Evolutionary conservation across 495 filamentous ascomycete genomes (phyloP).

Genomic region (Parathielavia appendiculata): DNA sequence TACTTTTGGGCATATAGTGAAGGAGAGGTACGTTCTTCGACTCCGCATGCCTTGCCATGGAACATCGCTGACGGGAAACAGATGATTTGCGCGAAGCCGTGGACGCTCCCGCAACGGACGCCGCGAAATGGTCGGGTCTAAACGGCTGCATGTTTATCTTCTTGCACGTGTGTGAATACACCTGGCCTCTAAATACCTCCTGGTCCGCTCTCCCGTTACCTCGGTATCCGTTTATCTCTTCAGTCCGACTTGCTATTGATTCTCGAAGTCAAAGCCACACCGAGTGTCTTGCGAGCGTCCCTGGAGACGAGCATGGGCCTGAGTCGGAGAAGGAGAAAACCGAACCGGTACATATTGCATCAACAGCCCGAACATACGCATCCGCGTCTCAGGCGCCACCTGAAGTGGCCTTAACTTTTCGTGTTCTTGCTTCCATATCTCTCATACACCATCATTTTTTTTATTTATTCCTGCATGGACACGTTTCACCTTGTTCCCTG

Average conservation of each 20-base stretch:
- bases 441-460: slow-evolving; percentile 9
- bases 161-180: slow-evolving; percentile 5
- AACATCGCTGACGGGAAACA: slow-evolving; percentile 18
- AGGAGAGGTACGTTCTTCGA: slow-evolving; percentile 72
- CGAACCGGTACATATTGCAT: slow-evolving; percentile 13
- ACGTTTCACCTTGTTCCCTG: not conserved
- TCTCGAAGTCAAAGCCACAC: too few species aligned
- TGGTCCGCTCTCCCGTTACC: not conserved
- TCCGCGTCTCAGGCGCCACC: not conserved
- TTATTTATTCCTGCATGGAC: not conserved
- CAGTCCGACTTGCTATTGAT: too few species aligned
- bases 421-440: not conserved
- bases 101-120: slow-evolving; percentile 46
- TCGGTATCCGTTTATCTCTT: too few species aligned
- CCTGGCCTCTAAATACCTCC: not conserved
- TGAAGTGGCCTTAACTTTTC: not conserved
- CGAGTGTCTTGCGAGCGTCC: too few species aligned
- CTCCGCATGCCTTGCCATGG: not conserved
- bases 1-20: slow-evolving; percentile 98
- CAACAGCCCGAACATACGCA: slow-evolving; percentile 7
- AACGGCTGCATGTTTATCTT: slow-evolving; percentile 7
- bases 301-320: not conserved
- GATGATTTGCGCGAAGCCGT: slow-evolving; percentile 50
- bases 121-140: slow-evolving; percentile 34
- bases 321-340: not conserved